Percentiles rank a stretch among this genome's conserved stretches.
Evolutionary conservation across 2,329 filamentous ascomycete genomes (phyloP).

Genomic region (Beauveria sp.): DNA sequence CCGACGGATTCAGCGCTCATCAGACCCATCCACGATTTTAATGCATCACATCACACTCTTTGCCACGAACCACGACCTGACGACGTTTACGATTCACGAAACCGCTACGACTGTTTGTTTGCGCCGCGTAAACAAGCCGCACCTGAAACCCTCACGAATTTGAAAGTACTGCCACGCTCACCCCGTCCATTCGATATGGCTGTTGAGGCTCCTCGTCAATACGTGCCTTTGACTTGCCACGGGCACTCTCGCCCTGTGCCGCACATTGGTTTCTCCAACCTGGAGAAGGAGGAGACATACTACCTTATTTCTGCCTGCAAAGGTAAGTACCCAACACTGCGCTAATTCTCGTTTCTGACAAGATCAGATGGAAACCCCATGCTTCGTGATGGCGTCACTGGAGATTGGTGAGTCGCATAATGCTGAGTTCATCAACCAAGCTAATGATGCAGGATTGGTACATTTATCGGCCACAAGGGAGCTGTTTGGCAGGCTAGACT

Average conservation of each 20-base stretch:
- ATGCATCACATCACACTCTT: not conserved
- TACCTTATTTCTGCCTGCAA: constrained; percentile 93
- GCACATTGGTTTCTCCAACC: constrained; percentile 80
- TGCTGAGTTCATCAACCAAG: constrained; percentile 15
- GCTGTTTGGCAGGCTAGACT: constrained; percentile 94
- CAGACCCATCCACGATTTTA: not conserved
- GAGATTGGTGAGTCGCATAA: constrained; percentile 62
- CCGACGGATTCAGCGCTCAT: not conserved
- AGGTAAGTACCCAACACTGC: constrained; percentile 39
- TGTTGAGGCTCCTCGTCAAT: constrained; percentile 40
- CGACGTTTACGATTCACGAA: constrained; percentile 8
- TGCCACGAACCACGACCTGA: not conserved
- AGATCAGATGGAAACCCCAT: constrained; percentile 87
- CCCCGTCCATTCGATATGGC: constrained; percentile 21
- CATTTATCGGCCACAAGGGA: constrained; percentile 96
- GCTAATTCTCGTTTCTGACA: constrained; percentile 17
- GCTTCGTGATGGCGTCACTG: constrained; percentile 92
- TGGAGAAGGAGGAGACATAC: constrained; percentile 76
- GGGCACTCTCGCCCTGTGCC: constrained; percentile 89
- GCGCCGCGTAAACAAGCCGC: not conserved
- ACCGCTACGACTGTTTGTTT: constrained; percentile 3
- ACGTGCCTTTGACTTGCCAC: constrained; percentile 88
- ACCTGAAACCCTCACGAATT: not conserved
- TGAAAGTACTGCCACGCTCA: not conserved
- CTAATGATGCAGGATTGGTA: constrained; percentile 81